Conservation (phyloP, 177 flowering plant species). For the Vitis hybrid region DNA sequence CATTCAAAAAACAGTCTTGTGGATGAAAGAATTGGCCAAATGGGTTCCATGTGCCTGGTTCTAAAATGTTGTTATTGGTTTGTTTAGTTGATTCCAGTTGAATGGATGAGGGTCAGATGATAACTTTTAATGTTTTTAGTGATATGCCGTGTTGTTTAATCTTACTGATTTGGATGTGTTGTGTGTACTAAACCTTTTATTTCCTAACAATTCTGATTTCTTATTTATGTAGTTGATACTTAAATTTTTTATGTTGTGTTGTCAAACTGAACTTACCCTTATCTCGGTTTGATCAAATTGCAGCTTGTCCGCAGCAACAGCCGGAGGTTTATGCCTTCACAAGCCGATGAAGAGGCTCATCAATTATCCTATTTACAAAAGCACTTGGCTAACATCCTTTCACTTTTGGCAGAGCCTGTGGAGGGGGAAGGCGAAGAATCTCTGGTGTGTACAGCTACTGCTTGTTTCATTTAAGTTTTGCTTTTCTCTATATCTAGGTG, state of each 20-base stretch:
- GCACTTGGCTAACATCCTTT: slow-evolving; percentile 82
- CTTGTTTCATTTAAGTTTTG: not conserved
- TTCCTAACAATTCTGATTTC: not conserved
- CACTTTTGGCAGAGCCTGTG: slow-evolving; percentile 74
- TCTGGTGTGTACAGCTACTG: slow-evolving; percentile 50
- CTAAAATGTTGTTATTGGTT: too few relatives aligned
- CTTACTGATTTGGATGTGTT: too few relatives aligned
- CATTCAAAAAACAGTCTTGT: too few relatives aligned
- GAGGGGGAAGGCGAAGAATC: slow-evolving; percentile 91
- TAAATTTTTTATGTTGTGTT: not conserved
- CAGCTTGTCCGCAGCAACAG: slow-evolving; percentile 98
- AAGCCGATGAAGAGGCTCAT: slow-evolving; percentile 96
- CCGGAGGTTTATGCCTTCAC: slow-evolving; percentile 92
- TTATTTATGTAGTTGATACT: not conserved
- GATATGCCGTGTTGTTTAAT: too few relatives aligned
- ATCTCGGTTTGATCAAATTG: slow-evolving; percentile 15
- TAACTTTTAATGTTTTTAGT: too few relatives aligned
- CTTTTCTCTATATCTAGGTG: not conserved
- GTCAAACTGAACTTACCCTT: slow-evolving; percentile 1
- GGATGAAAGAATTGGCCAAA: too few relatives aligned
- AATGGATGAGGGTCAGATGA: too few relatives aligned
- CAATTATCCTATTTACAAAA: slow-evolving; percentile 91
- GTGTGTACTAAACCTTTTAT: too few relatives aligned
- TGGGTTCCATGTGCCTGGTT: too few relatives aligned
- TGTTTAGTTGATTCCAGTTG: too few relatives aligned